These are phyloP conservation scores for Yamadazyma takamatsuzukensis DNA, from an alignment of 805 yeast species.

Conservation along the genomic window DNA sequence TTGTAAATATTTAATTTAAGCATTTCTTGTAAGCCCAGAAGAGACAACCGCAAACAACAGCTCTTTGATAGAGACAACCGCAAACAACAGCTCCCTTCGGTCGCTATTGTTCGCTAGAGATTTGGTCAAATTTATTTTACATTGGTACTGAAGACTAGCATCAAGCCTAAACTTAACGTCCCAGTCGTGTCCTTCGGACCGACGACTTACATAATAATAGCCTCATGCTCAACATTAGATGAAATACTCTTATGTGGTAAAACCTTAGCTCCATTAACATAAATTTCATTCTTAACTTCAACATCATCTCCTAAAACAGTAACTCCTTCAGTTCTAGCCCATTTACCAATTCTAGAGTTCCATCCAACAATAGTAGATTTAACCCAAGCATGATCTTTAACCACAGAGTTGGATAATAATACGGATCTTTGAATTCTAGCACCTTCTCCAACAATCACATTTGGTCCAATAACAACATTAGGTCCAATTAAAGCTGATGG, in stretches of 20 bases:
- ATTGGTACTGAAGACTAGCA: no score
- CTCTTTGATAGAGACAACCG: no score
- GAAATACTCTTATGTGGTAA: slow-evolving; percentile 98
- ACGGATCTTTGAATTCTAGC: slow-evolving; percentile 97
- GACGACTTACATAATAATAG: slow-evolving; percentile 83
- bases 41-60: no score
- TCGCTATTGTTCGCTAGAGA: no score
- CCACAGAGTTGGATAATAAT: slow-evolving; percentile 81
- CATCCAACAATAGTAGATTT: slow-evolving; percentile 98
- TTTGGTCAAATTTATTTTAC: no score
- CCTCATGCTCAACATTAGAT: slow-evolving; percentile 93
- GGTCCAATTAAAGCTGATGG: slow-evolving; percentile 96
- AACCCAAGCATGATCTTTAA: slow-evolving; percentile 97
- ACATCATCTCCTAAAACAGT: slow-evolving; percentile 99
- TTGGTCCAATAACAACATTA: slow-evolving; percentile 95
- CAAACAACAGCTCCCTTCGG: no score
- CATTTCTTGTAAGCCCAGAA: no score
- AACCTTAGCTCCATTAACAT: slow-evolving; percentile 99
- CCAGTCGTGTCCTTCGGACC: no score
- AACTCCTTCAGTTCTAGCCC: slow-evolving; percentile 98
- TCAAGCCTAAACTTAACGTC: no score
- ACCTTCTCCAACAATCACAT: slow-evolving; percentile 94
- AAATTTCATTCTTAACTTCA: slow-evolving; percentile 95
- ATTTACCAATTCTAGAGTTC: slow-evolving; percentile 96
- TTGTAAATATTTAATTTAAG: no score